A percentile compares a stretch with the other conserved stretches of the same genome.
Evolutionary conservation across 352 stramenopile species (phyloP).

Genomic region (Pilasporangium apinafurcum): DNA sequence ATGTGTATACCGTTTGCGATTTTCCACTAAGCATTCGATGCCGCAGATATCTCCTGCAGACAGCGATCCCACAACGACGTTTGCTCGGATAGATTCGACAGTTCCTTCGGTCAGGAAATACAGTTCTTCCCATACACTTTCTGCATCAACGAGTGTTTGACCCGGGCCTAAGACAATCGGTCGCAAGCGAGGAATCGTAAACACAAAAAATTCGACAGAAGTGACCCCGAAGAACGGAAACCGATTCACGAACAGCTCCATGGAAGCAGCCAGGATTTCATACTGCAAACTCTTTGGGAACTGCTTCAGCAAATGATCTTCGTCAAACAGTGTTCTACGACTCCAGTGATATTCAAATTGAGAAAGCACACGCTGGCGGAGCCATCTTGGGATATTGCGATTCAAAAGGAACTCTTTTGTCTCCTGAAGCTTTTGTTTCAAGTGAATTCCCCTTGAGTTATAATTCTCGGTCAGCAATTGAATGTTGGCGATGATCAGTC

Average conservation of each 20-base stretch:
- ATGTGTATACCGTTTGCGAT: constrained; percentile 48
- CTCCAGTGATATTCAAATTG: constrained; percentile 83
- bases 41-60: constrained; percentile 64
- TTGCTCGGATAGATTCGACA: constrained; percentile 50
- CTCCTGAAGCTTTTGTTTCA: constrained; percentile 70
- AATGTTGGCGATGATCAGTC: constrained; percentile 91
- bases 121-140: constrained; percentile 78
- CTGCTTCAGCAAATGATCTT: constrained; percentile 51
- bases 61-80: constrained; percentile 54
- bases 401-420: constrained; percentile 80
- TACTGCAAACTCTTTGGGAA: constrained; percentile 73
- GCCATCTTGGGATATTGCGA: constrained; percentile 45
- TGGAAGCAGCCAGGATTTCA: constrained; percentile 71
- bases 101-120: constrained; percentile 63
- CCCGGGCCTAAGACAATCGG: constrained; percentile 54
- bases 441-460: constrained; percentile 67
- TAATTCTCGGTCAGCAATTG: constrained; percentile 91
- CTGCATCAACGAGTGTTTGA: constrained; percentile 60
- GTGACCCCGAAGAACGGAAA: constrained; percentile 74
- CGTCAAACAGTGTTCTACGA: constrained; percentile 64
- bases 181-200: constrained; percentile 44
- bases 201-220: constrained; percentile 75
- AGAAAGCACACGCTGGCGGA: constrained; percentile 64
- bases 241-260: constrained; percentile 70
- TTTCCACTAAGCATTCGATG: constrained; percentile 63